Evolutionary conservation across 495 filamentous ascomycete species (phyloP).

Genomic region (Xeromyces bisporus): DNA sequence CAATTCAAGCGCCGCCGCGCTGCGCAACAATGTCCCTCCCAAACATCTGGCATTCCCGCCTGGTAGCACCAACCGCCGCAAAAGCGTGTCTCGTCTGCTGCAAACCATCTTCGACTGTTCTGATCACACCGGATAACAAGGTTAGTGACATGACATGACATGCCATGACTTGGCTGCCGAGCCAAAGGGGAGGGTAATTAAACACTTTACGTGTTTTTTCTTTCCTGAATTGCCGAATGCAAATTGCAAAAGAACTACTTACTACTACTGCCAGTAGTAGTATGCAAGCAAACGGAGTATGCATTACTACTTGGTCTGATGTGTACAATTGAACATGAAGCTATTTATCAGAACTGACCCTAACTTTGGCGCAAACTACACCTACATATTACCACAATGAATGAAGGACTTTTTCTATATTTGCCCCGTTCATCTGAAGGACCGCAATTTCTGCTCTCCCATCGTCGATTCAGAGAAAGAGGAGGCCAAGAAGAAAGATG

Average conservation of each 20-base stretch:
- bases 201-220: no score
- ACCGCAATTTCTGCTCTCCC: slow-evolving; percentile 63
- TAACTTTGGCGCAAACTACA: not conserved
- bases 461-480: slow-evolving; percentile 61
- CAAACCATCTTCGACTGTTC: slow-evolving; percentile 70
- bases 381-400: slow-evolving; percentile 3
- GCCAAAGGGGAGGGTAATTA: no score
- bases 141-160: slow-evolving; percentile 36
- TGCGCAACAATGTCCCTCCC: slow-evolving; percentile 42
- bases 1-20: no score
- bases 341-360: not conserved
- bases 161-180: no score
- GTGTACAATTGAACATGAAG: no score
- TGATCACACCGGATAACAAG: slow-evolving; percentile 84
- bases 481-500: slow-evolving; percentile 47
- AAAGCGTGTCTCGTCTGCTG: slow-evolving; percentile 84
- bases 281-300: no score
- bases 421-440: slow-evolving; percentile 70
- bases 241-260: no score
- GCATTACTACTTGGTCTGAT: no score
- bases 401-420: slow-evolving; percentile 92
- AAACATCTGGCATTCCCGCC: slow-evolving; percentile 76
- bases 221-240: no score
- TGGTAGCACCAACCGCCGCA: slow-evolving; percentile 64
- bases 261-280: no score